These are phyloP conservation scores for Hymenoscyphus infarciens DNA, from an alignment of 2,329 filamentous ascomycete species.

Conservation along the genomic window DNA sequence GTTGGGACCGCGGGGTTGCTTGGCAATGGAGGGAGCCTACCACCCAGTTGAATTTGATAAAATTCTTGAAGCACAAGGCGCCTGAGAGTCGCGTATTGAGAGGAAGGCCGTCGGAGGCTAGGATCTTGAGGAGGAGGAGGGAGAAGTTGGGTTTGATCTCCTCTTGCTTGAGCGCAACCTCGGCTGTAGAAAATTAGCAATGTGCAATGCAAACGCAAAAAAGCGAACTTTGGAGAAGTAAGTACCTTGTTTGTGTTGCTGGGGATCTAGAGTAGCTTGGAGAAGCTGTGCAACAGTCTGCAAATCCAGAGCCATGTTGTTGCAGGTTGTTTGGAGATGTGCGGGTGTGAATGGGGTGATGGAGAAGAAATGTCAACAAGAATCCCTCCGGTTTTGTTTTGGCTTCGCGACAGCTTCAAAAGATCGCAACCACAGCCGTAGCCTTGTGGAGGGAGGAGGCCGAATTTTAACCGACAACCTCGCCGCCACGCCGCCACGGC, in stretches of 20 bases:
- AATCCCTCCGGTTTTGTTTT: constrained; percentile 4
- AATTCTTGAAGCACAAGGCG: constrained; percentile 97
- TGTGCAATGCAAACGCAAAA: constrained; percentile 7
- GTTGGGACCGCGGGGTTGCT: constrained; percentile 7
- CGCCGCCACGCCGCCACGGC: not conserved
- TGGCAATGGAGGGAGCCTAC: constrained; percentile 43
- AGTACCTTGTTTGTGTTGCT: constrained; percentile 84
- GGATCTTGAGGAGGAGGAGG: constrained; percentile 82
- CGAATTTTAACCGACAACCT: not conserved
- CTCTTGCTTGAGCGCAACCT: constrained; percentile 73
- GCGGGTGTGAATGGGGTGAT: not conserved
- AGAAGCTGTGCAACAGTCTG: constrained; percentile 74
- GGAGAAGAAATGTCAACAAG: not conserved
- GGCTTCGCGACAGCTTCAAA: constrained; percentile 2
- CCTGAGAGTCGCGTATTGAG: constrained; percentile 79
- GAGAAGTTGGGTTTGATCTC: constrained; percentile 86
- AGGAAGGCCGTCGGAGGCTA: constrained; percentile 69
- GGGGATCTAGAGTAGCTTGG: constrained; percentile 83
- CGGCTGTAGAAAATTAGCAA: constrained; percentile 55
- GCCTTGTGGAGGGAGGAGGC: not conserved
- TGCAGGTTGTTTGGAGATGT: constrained; percentile 11
- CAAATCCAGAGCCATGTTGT: constrained; percentile 57
- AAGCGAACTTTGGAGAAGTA: constrained; percentile 17
- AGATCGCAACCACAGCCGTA: not conserved
- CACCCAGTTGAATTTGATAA: constrained; percentile 90